These are phyloP conservation scores for Cytospora piceae DNA, from an alignment of 2,329 filamentous ascomycete genomes.

Conservation along the genomic window DNA sequence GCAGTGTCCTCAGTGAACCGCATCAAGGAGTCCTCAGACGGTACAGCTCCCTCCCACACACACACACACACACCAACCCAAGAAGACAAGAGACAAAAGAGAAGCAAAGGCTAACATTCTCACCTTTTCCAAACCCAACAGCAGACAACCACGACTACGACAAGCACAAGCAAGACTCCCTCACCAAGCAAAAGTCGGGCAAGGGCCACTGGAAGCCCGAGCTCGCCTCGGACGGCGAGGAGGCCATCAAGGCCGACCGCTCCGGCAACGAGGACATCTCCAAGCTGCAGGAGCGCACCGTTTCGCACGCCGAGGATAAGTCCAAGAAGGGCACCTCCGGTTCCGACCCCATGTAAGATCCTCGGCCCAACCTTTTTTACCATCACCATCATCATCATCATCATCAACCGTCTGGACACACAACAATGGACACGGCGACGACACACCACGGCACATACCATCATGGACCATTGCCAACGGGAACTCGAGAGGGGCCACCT, in stretches of 20 bases:
- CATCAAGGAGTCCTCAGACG: constrained; percentile 30
- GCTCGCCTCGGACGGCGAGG: constrained; percentile 79
- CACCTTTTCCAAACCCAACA: neutral
- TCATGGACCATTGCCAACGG: neutral
- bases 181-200: constrained; percentile 70
- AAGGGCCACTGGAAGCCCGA: constrained; percentile 76
- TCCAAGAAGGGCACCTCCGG: constrained; percentile 53
- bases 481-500: neutral
- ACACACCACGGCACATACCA: neutral
- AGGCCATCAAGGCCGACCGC: constrained; percentile 72
- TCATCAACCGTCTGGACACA: neutral
- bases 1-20: constrained; percentile 24
- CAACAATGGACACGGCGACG: neutral
- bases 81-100: no score
- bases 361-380: neutral
- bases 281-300: constrained; percentile 63
- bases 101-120: neutral
- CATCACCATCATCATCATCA: neutral
- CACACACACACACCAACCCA: neutral
- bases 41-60: constrained; percentile 6
- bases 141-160: constrained; percentile 48
- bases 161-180: constrained; percentile 63
- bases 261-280: constrained; percentile 47
- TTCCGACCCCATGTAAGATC: constrained; percentile 39
- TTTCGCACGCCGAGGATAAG: constrained; percentile 54